Conservation (phyloP, 768 basidiomycete genomes). For the Lactarius psammicola region DNA sequence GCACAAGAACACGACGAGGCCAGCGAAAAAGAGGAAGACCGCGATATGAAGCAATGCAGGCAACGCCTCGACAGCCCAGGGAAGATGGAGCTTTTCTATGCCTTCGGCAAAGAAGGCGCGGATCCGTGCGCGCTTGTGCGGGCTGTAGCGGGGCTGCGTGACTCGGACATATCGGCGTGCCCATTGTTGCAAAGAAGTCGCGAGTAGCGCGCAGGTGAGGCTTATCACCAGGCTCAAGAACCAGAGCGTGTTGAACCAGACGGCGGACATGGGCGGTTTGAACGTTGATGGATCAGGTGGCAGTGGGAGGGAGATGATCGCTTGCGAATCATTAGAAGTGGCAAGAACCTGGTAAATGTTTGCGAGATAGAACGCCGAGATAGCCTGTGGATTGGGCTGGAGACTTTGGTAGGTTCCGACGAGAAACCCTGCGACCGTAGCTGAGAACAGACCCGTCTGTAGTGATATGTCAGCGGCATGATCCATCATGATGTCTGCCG, state of each 20-base stretch:
- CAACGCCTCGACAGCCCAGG: constrained; percentile 42
- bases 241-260: constrained; percentile 45
- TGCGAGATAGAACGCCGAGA: constrained; percentile 9
- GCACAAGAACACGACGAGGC: constrained; percentile 46
- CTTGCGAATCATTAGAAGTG: background rate
- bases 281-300: constrained; percentile 16
- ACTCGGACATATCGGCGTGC: constrained; percentile 39
- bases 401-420: constrained; percentile 13
- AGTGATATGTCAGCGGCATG: background rate
- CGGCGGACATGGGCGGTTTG: constrained; percentile 33
- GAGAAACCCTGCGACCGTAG: constrained; percentile 23
- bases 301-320: background rate
- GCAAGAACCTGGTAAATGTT: constrained; percentile 10
- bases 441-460: constrained; percentile 27
- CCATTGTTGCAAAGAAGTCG: constrained; percentile 53
- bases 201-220: constrained; percentile 43
- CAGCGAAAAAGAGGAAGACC: constrained; percentile 50
- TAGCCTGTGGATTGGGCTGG: constrained; percentile 9
- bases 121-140: constrained; percentile 41
- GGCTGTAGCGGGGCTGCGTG: constrained; percentile 34
- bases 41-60: constrained; percentile 51
- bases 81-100: constrained; percentile 41
- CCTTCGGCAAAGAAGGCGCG: constrained; percentile 41
- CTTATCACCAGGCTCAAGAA: constrained; percentile 41
- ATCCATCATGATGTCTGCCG: background rate